Base-by-base conservation (phyloP, 1,284 basidiomycete genomes). In the Dichomitus squalens region DNA sequence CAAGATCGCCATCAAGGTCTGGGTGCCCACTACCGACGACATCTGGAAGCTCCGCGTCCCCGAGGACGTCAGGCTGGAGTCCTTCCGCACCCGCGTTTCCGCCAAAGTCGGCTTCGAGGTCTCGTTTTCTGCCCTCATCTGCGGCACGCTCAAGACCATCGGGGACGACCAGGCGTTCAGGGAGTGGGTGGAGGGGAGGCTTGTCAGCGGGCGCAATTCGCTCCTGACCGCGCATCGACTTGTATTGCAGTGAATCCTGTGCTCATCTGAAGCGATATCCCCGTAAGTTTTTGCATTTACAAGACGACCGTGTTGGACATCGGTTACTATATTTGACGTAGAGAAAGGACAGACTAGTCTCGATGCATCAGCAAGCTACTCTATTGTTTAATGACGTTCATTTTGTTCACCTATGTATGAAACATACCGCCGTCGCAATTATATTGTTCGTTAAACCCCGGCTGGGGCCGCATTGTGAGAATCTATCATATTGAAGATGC, bases 1-100 rank as follows among this genome's bases (percentile, higher is more conserved):
- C 6, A 66, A 61, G 63, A 77, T 77, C 49, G 43, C 74, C 51
- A 65, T 77, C 68, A 77, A 77, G 63, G 72, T 78, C n/a, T 70
- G 72, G 49, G 73, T 76, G 12, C 75, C 76, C 18, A 68, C 69
- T 35, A 75, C 69, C 31, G 72, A 73, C 60, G 76, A 77, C 58
- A 68, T 76, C 55, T 78, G 76, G 76, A 73, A 66, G 65, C 63
- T 78, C 47, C 70, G 70, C 38, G 73, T 76, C 23, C 68, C 76
- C 11, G 68, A 68, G 52, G 62, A 66, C 48, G 62, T 71, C 52
- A 55, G 56, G 47, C 69, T 77, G 33, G 59, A 49, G 11, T 57
- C 59, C 46, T 76, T 78, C 56, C 68, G 67, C 7, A 65, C 68
- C 33, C 69, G 56, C 53, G 74, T 78, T 20, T 62, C 65, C 34